Conservation (phyloP, 2,329 filamentous ascomycete genomes). For the Penicillium sp. region DNA sequence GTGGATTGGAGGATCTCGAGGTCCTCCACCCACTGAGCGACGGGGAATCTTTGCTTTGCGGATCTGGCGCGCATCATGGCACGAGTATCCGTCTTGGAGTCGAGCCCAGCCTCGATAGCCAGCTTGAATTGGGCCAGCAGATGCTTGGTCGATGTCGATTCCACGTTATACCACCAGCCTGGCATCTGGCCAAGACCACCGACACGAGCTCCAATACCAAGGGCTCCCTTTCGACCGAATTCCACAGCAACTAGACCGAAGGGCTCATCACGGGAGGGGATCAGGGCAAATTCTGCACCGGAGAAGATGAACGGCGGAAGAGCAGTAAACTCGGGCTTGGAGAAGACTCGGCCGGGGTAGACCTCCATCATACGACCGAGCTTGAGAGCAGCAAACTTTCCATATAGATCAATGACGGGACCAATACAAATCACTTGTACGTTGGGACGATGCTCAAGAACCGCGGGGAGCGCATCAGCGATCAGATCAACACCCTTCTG, state of each 20-base stretch:
- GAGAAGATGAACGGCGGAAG: constrained; percentile 63
- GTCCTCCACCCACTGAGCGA: constrained; percentile 63
- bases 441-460: constrained; percentile 58
- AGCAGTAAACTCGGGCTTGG: constrained; percentile 63
- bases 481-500: constrained; percentile 66
- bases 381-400: constrained; percentile 63
- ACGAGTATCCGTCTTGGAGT: constrained; percentile 53
- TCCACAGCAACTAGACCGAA: constrained; percentile 66
- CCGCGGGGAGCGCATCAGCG: constrained; percentile 61
- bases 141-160: constrained; percentile 60
- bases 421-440: constrained; percentile 61
- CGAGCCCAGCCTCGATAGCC: constrained; percentile 58
- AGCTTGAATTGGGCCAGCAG: constrained; percentile 61
- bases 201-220: constrained; percentile 62
- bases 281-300: constrained; percentile 64
- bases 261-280: constrained; percentile 64
- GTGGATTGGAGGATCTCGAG: constrained; percentile 59
- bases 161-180: constrained; percentile 67
- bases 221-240: constrained; percentile 63
- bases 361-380: constrained; percentile 60
- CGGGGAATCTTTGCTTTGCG: constrained; percentile 62
- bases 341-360: constrained; percentile 62
- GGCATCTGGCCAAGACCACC: constrained; percentile 66
- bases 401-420: constrained; percentile 65
- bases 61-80: constrained; percentile 62